Evolutionary conservation across 139 green algal species (phyloP), one percentile per base, ranked within the genome.

Genomic region (Nannochloris sp.): DNA sequence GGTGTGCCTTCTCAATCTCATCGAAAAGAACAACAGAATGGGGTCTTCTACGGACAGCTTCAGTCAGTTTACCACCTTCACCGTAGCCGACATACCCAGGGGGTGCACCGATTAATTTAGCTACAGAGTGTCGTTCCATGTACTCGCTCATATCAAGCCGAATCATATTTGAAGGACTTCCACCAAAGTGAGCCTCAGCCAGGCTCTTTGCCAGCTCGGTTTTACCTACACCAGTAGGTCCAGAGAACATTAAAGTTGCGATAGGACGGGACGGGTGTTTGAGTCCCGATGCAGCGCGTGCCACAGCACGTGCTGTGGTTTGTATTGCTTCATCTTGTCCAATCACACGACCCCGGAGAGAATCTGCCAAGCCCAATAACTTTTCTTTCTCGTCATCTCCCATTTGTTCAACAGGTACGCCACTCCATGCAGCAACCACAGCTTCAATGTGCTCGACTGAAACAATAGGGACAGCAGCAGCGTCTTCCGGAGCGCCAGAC

Each of bases 1-100:
- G 94, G 82, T 99, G 94, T 36, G 94, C 94, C 78, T 99, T 99
- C 76, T 99, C 94, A 13, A 99, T 86, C 79, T 99, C 94, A 72
- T 99, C 94, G 56, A 99, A 84, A 45, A 99, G 89, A 47, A 97
- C 69, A 23, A 99, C 64, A 60, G 64, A 79, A 80, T 85, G 92
- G 2, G 93, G 93, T 25, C 78, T 83, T 30, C 89, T 77, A 42
- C 75, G 78, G 33, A 94, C 81, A 2, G 83, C 76, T 71, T 95
- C 87, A 1, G 87, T 95, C 23, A 95, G 83, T 66, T 77, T 84
- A 39, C 85, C 87, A 9, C 83, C 87, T 59, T 95, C 79, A 36
- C 71, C 79, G 35, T 81, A 95, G 6, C 87, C 87, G 10, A 91
- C 71, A 64, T 90, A 95, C 10, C 87, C 83, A 51, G 74, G 84